These are phyloP conservation scores for Porphyridium purpureum DNA, from an alignment of 23 red algal species.

Conservation along the genomic window DNA sequence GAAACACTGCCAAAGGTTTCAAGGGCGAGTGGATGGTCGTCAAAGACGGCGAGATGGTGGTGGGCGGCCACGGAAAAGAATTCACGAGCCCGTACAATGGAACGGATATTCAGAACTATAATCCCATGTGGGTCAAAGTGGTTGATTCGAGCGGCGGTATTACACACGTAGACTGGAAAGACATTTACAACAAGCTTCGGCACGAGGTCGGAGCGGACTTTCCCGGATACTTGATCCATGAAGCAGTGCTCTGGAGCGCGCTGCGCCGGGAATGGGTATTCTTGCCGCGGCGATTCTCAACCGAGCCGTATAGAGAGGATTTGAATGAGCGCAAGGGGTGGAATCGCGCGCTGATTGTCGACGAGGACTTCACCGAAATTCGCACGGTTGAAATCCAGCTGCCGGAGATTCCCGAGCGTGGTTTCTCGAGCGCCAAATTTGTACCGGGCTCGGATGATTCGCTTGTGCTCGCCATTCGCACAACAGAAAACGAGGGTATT, in stretches of 20 bases:
- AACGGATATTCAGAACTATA: slow-evolving; percentile 24
- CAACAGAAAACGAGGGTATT: slow-evolving; percentile 32
- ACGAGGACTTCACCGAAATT: slow-evolving; percentile 13
- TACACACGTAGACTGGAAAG: slow-evolving; percentile 46
- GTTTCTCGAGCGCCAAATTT: slow-evolving; percentile 68
- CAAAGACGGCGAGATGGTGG: slow-evolving; percentile 26
- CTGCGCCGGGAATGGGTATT: slow-evolving; percentile 48
- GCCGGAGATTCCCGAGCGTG: slow-evolving; percentile 15
- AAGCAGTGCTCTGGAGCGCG: slow-evolving; percentile 58
- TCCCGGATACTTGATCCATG: slow-evolving; percentile 74
- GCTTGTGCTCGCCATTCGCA: slow-evolving; percentile 24
- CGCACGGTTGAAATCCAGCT: slow-evolving; percentile 1
- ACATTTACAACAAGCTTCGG: slow-evolving; percentile 21
- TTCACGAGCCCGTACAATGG: slow-evolving; percentile 26
- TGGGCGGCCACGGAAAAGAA: slow-evolving; percentile 57
- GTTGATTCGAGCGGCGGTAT: slow-evolving; percentile 11
- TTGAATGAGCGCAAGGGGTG: slow-evolving; percentile 35
- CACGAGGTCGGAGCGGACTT: slow-evolving; percentile 29
- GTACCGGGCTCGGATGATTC: slow-evolving; percentile 42
- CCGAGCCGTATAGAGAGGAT: slow-evolving; percentile 26
- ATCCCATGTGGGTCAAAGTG: slow-evolving; percentile 55
- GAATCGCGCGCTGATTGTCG: slow-evolving; percentile 31
- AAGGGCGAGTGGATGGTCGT: slow-evolving; percentile 86
- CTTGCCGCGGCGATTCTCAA: slow-evolving; percentile 30
- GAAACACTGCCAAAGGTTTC: slow-evolving; percentile 25